Conservation (phyloP, 2,329 filamentous ascomycete species). For the Helotiales sp. region DNA sequence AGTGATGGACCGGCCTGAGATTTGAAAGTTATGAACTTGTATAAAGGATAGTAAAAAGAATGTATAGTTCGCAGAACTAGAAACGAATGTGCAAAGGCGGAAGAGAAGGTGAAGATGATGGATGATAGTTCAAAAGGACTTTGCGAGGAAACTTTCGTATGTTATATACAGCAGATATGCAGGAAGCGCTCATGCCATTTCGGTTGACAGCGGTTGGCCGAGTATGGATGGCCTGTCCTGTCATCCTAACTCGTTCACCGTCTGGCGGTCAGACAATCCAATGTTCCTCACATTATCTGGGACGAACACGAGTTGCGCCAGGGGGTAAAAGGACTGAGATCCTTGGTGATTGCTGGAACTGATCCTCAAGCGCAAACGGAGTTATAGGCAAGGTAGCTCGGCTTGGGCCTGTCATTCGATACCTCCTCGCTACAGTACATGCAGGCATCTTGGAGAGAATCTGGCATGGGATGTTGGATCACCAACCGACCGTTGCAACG, state of each 20-base stretch:
- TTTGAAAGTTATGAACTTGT: slow-evolving; percentile 19
- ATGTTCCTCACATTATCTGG: slow-evolving; percentile 13
- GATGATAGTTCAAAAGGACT: neutral
- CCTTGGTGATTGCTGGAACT: slow-evolving; percentile 2
- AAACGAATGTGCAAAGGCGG: slow-evolving; percentile 34
- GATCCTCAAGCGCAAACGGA: neutral
- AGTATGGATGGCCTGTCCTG: slow-evolving; percentile 15
- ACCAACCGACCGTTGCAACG: slow-evolving; percentile 5
- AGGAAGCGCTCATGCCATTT: slow-evolving; percentile 2
- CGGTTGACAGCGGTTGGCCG: neutral
- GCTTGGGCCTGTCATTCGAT: slow-evolving; percentile 13
- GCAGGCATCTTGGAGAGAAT: neutral
- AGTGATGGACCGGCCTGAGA: slow-evolving; percentile 35
- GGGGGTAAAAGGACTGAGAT: slow-evolving; percentile 16
- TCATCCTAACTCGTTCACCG: slow-evolving; percentile 17
- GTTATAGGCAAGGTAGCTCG: slow-evolving; percentile 9
- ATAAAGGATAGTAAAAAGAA: slow-evolving; percentile 32
- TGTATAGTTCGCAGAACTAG: slow-evolving; percentile 42
- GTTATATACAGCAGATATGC: slow-evolving; percentile 21
- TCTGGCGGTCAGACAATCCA: slow-evolving; percentile 18
- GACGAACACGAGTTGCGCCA: slow-evolving; percentile 19
- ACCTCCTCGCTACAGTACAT: slow-evolving; percentile 1
- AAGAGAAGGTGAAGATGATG: slow-evolving; percentile 27
- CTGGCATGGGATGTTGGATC: slow-evolving; percentile 14
- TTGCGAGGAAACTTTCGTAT: slow-evolving; percentile 16